Base-by-base conservation (phyloP, 805 yeast genomes). In the Maudiozyma pseudohumilis region DNA sequence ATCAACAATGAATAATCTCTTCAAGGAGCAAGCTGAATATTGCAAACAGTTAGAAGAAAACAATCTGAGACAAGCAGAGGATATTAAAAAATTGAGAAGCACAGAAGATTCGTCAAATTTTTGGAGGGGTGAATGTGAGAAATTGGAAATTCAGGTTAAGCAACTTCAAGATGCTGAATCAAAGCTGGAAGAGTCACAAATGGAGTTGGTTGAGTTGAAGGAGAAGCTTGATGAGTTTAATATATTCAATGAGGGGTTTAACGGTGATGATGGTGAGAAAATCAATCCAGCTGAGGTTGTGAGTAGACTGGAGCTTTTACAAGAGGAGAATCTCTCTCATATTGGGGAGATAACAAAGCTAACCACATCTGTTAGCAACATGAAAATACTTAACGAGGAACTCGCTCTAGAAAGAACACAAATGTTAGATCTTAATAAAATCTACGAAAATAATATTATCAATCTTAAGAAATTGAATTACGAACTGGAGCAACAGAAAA, bases 401-500 rank as follows among this genome's bases (percentile, higher is more conserved):
- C 45, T 63, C 37, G 52, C 65, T 53, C 17, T 61, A 54, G 50
- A 70, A 49, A 39, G 75, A 60, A 48, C 69, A 47, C 55, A 63
- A 47, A 29, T 53, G 23, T 38, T 46, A 18, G 59, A 59, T 20
- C 40, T 60, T 19, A 49, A 49, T 28, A 48, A 45, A n/a, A 48
- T 34, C 18, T 59, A 41, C 34, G 58, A 44, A 33, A 40, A 28
- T 25, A 56, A 41, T 41, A 56, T 50, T 43, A 47, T 39, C 29
- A 59, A 58, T 37, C 34, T 60, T 27, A 50, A 53, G 17, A 61
- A 52, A 39, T 38, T 65, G 5, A 64, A 63, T 35, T 55, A 42
- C 57, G 70, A 77, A 39, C 52, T 72, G 5, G 73, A 74, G 34
- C 69, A 71, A 37, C 78, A 76, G 40, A 66, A 66, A 36, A 49